A percentile compares a stretch with the other conserved stretches of the same genome.
Evolutionary conservation across 192 early-diverging fungal species (phyloP).

Genomic region (Coemansia sp.): DNA sequence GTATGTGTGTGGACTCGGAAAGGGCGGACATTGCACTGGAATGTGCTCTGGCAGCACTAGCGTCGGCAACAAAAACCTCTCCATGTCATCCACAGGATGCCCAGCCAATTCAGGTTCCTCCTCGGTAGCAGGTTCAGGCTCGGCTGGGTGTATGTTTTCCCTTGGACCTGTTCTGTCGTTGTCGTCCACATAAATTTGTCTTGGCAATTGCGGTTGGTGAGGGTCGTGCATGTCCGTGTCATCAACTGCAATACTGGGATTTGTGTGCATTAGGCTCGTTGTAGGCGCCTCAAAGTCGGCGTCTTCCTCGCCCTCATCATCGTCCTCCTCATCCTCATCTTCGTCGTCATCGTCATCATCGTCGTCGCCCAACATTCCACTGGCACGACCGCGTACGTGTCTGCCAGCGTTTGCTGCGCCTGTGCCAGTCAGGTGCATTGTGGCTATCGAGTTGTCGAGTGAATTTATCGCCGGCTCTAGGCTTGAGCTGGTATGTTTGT

Average conservation of each 20-base stretch:
- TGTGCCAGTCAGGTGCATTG: neutral
- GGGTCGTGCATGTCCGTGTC: neutral
- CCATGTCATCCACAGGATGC: conserved; percentile 15
- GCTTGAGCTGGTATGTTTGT: neutral
- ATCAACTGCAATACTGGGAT: neutral
- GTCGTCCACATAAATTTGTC: neutral
- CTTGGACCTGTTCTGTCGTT: neutral
- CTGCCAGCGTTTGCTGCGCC: neutral
- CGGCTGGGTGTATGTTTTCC: neutral
- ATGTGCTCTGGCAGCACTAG: conserved; percentile 30
- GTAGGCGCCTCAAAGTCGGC: conserved; percentile 48
- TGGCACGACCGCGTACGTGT: neutral
- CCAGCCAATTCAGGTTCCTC: neutral
- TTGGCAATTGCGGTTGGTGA: neutral
- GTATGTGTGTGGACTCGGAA: conserved; percentile 51
- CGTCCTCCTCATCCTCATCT: conserved; percentile 3
- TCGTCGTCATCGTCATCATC: conserved; percentile 12
- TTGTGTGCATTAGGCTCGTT: conserved; percentile 10
- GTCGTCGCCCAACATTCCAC: conserved; percentile 3
- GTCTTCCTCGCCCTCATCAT: conserved; percentile 41
- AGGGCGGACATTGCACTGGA: conserved; percentile 39
- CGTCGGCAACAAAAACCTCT: conserved; percentile 24
- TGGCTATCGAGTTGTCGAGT: neutral
- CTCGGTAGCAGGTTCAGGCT: neutral
- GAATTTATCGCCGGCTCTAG: too few relatives aligned